Base-by-base conservation (phyloP, 805 yeast species). In the Spathaspora girioi region DNA sequence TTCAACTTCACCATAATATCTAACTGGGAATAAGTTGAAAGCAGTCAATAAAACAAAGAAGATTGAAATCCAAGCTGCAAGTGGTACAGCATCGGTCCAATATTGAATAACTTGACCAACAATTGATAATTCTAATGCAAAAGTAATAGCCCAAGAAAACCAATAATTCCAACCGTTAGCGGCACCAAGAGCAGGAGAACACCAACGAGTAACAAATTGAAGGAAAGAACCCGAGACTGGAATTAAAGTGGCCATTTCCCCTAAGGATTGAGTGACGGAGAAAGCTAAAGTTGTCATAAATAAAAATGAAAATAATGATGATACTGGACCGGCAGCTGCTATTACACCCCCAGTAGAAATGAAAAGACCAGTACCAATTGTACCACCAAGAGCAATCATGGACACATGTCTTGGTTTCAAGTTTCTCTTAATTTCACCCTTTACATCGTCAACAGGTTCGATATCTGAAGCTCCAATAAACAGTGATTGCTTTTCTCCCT, bases 171-270 rank as follows among this genome's bases (percentile, higher is more conserved):
- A 85, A 49, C 88, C 87, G 53, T 80, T 82, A 29, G 90, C 83
- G 42, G 83, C 86, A 51, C 92, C 93, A 40, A 84, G 65, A 7
- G 91, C 81, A n/a, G 85, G 86, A 5, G 86, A 81, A 29, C 84
- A 65, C 72, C 85, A 86, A 58, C 87, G 73, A 11, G 86, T 74
- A n/a, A 84, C 77, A 63, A 86, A 86, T 45, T 83, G 87, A 29
- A 87, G 80, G 67, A 86, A 84, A 0, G 89, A 83, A 50, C 84
- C 84, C 5, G 85, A 71, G 42, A 84, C 80, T 8, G 92, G 92
- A 15, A 86, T 82, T 56, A 78, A 83, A 9, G 91, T 86, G 47
- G 91, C 90, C 92, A 87, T 84, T 66, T 87, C 93, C 60, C 91
- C 92, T 51, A 87, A 70, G 3, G 86, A 78, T 63, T 86, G 91